phyloP scores from a whole-genome alignment of 306 rosid species.

The Sechiopsis laciniata region DNA sequence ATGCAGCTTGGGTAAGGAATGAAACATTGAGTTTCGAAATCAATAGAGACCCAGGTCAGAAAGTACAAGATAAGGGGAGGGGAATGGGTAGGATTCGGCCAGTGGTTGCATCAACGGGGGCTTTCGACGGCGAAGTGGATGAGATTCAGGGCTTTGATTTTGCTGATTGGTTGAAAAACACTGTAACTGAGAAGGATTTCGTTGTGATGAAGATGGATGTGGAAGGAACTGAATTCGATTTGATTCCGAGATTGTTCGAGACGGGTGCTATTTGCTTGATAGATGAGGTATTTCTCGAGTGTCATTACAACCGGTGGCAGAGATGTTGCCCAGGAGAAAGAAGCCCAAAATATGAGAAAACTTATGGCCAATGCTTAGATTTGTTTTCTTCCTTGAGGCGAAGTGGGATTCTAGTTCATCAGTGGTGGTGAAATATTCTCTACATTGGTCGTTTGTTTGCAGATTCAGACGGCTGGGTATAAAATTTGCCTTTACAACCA shows the following conservation, averaged over 20 bases:
- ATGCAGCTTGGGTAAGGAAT: conserved; percentile 93
- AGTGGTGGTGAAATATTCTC: conserved; percentile 60
- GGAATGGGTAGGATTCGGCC: conserved; percentile 99
- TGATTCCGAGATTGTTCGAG: conserved; percentile 77
- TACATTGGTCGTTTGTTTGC: neutral
- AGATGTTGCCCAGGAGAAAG: conserved; percentile 91
- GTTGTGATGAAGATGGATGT: conserved; percentile 99
- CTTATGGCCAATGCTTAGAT: conserved; percentile 78
- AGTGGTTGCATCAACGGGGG: conserved; percentile 23
- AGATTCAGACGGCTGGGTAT: neutral
- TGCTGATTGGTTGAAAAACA: conserved; percentile 71
- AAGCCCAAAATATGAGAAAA: conserved; percentile 76
- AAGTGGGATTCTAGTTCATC: conserved; percentile 96
- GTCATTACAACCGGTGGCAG: conserved; percentile 99
- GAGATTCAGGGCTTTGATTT: conserved; percentile 85
- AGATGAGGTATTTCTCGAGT: conserved; percentile 90
- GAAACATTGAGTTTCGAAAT: conserved; percentile 76
- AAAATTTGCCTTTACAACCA: neutral
- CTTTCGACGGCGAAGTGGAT: conserved; percentile 67
- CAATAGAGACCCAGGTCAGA: conserved; percentile 69
- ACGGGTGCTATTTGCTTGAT: conserved; percentile 90
- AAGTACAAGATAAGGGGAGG: conserved; percentile 65
- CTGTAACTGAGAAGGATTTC: conserved; percentile 60
- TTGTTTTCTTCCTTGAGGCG: conserved; percentile 65
- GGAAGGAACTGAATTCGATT: conserved; percentile 88